Evolutionary conservation across 441 rosid genomes (phyloP), one percentile per base, ranked within the genome.

Genomic region (Populus hybrid): DNA sequence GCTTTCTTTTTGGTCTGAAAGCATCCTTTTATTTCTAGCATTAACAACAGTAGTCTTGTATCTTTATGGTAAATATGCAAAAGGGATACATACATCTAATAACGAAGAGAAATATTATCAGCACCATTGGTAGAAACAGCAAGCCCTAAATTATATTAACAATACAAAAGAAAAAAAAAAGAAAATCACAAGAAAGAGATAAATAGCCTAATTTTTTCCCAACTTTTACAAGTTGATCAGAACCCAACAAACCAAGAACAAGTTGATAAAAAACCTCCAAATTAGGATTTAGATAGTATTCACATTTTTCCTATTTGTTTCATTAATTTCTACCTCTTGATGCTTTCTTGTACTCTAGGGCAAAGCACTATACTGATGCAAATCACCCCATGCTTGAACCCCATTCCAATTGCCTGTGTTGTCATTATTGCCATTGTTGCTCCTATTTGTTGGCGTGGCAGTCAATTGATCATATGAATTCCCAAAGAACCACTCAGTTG

Each of bases 401-500:
- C 89, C 90, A 80, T 83, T 83, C 92, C 95, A 88, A 84, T 85
- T 85, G 83, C 70, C 69, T 75, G 78, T 69, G 79, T 79, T 78
- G 59, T 84, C 82, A 66, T 54, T 0, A 54, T 84, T 88, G 73
- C 81, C 89, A 68, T 76, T 84, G 73, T 83, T 78, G 81, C 72
- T 82, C 46, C 84, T 78, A 69, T 73, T 84, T 9, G 84, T 77
- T 14, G 89, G 86, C 38, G 85, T 86, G 32, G 84, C 80, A 77
- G 78, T 77, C n/a, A 86, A 86, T 72, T 88, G 88, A 3, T 85
- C 86, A 54, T 83, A 88, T n/a, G 90, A 88, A 83, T 90, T 93
- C 79, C 97, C 97, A 72, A 93, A 91, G 87, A 90, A 91, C 97
- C 98, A 94, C 74, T 94, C 97, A 0, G 95, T 94, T 26, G 91